Conservation (phyloP, 345 rosid genomes). For the Linum lewisii region DNA sequence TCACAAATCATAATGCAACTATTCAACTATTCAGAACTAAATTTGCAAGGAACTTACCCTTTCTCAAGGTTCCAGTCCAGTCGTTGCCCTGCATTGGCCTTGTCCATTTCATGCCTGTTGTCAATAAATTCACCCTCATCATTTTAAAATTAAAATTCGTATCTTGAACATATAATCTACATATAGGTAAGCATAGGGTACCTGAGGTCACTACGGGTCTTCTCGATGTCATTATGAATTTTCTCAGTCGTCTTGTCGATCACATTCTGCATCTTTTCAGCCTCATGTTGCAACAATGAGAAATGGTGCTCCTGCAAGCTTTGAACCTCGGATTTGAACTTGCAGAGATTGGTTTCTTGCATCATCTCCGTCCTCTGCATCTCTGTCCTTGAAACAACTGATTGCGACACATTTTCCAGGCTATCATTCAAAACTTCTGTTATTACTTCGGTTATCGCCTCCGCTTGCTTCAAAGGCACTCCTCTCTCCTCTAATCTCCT, state of each 20-base stretch:
- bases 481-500: conserved; percentile 20
- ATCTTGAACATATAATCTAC: background rate
- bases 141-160: background rate
- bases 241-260: background rate
- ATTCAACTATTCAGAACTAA: no score
- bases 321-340: conserved; percentile 21
- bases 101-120: conserved; percentile 25
- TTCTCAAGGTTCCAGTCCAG: conserved; percentile 26
- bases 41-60: conserved; percentile 14
- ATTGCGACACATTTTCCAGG: conserved; percentile 20
- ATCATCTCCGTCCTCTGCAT: conserved; percentile 25
- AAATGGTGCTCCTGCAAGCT: conserved; percentile 23
- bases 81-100: conserved; percentile 24
- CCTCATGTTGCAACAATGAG: conserved; percentile 25
- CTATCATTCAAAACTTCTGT: conserved; percentile 21
- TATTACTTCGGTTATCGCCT: conserved; percentile 20
- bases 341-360: conserved; percentile 20
- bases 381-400: conserved; percentile 20
- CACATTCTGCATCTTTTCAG: conserved; percentile 8
- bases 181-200: background rate
- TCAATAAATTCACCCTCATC: no score
- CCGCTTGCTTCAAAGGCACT: conserved; percentile 21
- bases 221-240: conserved; percentile 18
- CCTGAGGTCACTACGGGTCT: conserved; percentile 23
- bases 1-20: background rate